Base-by-base conservation (phyloP, 208 protist species). In the Crithidia fasciculata region DNA sequence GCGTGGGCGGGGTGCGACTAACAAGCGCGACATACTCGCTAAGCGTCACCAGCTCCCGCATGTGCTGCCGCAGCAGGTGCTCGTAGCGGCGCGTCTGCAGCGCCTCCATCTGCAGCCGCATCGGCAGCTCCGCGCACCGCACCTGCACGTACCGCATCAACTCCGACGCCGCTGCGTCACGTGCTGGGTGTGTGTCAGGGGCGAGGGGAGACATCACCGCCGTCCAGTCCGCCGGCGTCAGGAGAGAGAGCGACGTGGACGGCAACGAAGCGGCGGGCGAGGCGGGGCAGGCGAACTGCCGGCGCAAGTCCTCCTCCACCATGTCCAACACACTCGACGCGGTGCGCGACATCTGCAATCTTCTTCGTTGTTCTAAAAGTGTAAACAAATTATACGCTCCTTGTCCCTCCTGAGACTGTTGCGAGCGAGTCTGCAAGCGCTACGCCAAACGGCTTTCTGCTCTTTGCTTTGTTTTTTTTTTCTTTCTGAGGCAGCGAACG, bases 71-170 rank as follows among this genome's bases (percentile, higher is more conserved):
- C 56, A 84, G 76, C 43, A 82, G 67, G 16, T 90, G 82, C 64
- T 95, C 90, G 71, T 95, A 87, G 3, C 81, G 73, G 2, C 86
- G 83, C 12, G 86, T 73, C 36, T 75, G 69, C 44, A 90, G 78
- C 37, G 86, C 86, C 57, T 95, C 87, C 0, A 81, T 84, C 63
- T 92, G 85, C 59, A 95, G 59, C 45, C 85, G 83, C 90, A 92
- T 95, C 19, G 90, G 90, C 67, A 95, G 80, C 75, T 85, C 87
- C 28, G 90, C 87, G 18, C 81, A 77, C 15, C 81, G 82, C 61
- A 78, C 66, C 47, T 81, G 64, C 9, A 78, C 66, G 76, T 90
- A 87, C 39, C 65, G 59, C 9, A 73, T 58, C 8, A 87, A 49
- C 40, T 76, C 70, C 45, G 9, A 15, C 7, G 7, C 7, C 9